Evolutionary conservation across 164 flowering plant genomes (phyloP).

Genomic region (Paratinospora sagittata): DNA sequence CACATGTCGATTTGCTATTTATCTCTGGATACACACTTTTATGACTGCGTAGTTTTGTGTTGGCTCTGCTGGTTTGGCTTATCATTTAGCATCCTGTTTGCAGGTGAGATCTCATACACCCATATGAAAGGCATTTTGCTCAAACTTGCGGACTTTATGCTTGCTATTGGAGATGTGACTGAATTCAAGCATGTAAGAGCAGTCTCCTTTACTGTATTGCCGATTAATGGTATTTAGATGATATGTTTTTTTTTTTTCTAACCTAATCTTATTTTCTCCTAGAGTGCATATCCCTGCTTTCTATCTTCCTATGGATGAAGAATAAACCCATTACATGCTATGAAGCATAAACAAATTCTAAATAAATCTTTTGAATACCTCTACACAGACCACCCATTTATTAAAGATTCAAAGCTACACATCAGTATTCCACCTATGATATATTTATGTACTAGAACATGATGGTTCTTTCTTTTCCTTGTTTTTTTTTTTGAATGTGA

Average conservation of each 20-base stretch:
- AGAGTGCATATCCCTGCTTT: background rate
- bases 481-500: no score
- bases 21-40: background rate
- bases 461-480: no score
- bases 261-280: background rate
- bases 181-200: slow-evolving; percentile 48
- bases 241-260: background rate
- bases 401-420: background rate
- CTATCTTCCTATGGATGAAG: background rate
- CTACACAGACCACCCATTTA: background rate
- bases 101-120: slow-evolving; percentile 44
- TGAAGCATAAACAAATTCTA: background rate
- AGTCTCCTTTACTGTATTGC: background rate
- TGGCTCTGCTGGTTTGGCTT: background rate
- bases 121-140: slow-evolving; percentile 50
- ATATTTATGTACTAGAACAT: no score
- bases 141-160: slow-evolving; percentile 49
- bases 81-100: slow-evolving; percentile 13
- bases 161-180: slow-evolving; percentile 24
- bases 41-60: background rate
- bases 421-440: no score
- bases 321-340: background rate
- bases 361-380: background rate
- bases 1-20: background rate
- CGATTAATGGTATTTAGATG: background rate